phyloP scores from a whole-genome alignment of 768 basidiomycete species.

The Trametes maxima region DNA sequence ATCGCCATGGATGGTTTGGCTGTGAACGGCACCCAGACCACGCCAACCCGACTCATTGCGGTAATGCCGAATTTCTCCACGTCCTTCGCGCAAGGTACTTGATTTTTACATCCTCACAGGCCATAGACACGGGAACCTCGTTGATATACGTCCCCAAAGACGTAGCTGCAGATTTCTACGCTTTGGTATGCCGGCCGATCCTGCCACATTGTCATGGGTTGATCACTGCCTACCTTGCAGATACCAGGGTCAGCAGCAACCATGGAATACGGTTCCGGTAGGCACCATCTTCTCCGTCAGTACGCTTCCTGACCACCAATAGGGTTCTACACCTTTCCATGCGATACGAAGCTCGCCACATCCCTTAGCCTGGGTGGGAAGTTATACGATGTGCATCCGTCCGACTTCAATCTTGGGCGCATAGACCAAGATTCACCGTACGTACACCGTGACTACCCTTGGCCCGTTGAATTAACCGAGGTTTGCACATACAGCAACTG shows the following conservation, averaged over 20 bases:
- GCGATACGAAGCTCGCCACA: constrained; percentile 39
- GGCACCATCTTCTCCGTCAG: background rate
- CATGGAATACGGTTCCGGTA: constrained; percentile 46
- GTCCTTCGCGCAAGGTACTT: constrained; percentile 2
- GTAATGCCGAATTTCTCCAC: constrained; percentile 32
- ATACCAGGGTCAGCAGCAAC: constrained; percentile 52
- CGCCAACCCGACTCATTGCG: constrained; percentile 37
- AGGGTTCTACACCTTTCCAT: constrained; percentile 62
- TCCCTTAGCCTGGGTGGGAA: constrained; percentile 49
- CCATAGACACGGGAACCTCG: constrained; percentile 70
- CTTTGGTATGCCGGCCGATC: constrained; percentile 33
- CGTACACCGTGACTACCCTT: constrained; percentile 22
- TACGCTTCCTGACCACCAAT: background rate
- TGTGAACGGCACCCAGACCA: constrained; percentile 31
- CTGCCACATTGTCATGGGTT: background rate
- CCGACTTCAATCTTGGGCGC: constrained; percentile 60
- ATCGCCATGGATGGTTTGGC: constrained; percentile 49
- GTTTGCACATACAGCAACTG: constrained; percentile 44
- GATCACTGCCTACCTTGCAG: constrained; percentile 30
- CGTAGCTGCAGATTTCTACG: constrained; percentile 50
- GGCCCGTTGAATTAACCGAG: background rate
- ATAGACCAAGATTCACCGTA: constrained; percentile 35
- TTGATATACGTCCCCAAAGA: constrained; percentile 58
- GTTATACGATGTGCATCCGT: constrained; percentile 43
- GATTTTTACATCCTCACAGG: constrained; percentile 37